phyloP scores from a whole-genome alignment of 257 asterid genomes.

The Solanum rostratum region DNA sequence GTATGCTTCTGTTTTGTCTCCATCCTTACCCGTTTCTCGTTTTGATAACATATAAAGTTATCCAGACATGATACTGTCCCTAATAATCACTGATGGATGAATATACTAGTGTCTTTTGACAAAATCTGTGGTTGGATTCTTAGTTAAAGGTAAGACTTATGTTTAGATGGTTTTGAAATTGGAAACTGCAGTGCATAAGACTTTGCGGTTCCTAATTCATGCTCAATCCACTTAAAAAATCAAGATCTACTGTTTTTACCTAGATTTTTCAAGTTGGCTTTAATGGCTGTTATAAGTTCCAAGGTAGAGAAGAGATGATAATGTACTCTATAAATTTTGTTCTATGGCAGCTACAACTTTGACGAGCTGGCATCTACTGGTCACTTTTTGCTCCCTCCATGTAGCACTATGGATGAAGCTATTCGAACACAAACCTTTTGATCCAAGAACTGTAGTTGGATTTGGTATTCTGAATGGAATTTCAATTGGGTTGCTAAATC shows the following conservation, averaged over 20 bases:
- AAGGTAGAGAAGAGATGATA: neutral
- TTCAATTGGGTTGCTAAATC: slow-evolving; percentile 83
- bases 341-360: slow-evolving; percentile 65
- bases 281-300: neutral
- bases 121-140: neutral
- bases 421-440: slow-evolving; percentile 82
- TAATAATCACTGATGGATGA: neutral
- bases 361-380: slow-evolving; percentile 92
- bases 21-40: neutral
- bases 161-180: neutral
- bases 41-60: neutral
- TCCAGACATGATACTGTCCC: neutral
- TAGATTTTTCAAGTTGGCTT: neutral
- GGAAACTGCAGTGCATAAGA: neutral
- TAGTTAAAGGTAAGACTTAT: neutral
- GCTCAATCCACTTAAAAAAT: neutral
- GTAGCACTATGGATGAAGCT: slow-evolving; percentile 60
- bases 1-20: neutral
- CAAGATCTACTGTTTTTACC: neutral
- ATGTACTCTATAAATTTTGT: neutral
- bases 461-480: slow-evolving; percentile 81
- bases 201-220: neutral
- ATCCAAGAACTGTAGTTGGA: slow-evolving; percentile 54
- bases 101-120: neutral
- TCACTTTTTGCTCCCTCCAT: slow-evolving; percentile 76